Percentiles rank a stretch among this genome's conserved stretches.
phyloP scores from a whole-genome alignment of 768 basidiomycete species.

The Agaricus sinodeliciosus region DNA sequence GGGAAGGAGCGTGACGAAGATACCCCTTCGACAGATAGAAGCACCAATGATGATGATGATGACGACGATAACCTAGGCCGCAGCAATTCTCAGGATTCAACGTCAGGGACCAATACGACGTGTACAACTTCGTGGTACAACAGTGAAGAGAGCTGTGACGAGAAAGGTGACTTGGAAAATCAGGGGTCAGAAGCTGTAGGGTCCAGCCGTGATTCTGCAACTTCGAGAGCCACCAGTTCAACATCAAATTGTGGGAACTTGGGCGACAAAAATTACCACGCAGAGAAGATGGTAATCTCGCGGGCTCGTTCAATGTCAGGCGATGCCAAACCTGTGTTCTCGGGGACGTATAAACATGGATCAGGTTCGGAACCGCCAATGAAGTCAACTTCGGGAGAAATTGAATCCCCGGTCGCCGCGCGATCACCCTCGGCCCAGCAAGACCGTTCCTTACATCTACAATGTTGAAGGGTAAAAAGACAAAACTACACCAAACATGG shows the following conservation, averaged over 20 bases:
- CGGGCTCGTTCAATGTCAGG: constrained; percentile 8
- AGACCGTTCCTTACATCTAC: background rate
- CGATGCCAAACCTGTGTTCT: constrained; percentile 1
- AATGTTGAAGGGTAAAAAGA: background rate
- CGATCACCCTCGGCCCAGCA: background rate
- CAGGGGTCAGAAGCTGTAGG: background rate
- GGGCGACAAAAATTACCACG: background rate
- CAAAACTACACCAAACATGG: background rate
- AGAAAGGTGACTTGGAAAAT: background rate
- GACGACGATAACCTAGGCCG: constrained; percentile 3
- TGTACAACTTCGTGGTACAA: constrained; percentile 9
- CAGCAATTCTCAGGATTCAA: constrained; percentile 9
- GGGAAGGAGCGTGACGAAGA: background rate
- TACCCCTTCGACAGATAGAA: constrained; percentile 3
- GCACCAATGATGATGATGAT: background rate
- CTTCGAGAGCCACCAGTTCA: background rate
- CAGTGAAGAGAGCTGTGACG: constrained; percentile 9
- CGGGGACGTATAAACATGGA: background rate
- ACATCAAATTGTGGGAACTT: background rate
- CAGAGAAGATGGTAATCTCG: constrained; percentile 1
- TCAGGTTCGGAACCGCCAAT: constrained; percentile 5
- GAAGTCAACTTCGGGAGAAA: background rate
- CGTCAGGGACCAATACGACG: constrained; percentile 7
- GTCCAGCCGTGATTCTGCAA: background rate
- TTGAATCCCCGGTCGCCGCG: background rate